Percentiles rank a stretch among this genome's conserved stretches.
Evolutionary conservation across 306 rosid genomes (phyloP).

Genomic region (Ceratonia siliqua): DNA sequence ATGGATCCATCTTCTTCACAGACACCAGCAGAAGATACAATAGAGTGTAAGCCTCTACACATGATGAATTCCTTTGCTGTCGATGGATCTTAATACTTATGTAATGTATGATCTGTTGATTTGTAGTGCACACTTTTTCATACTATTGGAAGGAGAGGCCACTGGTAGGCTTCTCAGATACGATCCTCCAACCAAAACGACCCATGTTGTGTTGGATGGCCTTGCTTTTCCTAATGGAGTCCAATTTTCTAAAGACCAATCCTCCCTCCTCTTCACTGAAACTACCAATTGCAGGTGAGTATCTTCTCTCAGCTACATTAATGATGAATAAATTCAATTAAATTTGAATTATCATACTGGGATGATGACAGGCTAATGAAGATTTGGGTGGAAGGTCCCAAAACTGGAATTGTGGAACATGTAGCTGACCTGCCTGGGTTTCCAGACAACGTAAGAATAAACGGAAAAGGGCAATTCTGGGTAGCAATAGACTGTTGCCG

Average conservation of each 20-base stretch:
- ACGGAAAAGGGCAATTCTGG: slow-evolving; percentile 75
- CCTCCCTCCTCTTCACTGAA: slow-evolving; percentile 70
- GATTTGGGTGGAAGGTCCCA: slow-evolving; percentile 69
- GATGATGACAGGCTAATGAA: slow-evolving; percentile 57
- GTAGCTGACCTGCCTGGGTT: slow-evolving; percentile 79
- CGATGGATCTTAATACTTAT: too few relatives aligned
- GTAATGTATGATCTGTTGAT: neutral
- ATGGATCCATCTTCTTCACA: slow-evolving; percentile 92
- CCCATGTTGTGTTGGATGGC: slow-evolving; percentile 79
- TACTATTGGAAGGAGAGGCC: slow-evolving; percentile 90
- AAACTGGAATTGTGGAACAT: slow-evolving; percentile 48
- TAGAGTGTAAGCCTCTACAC: slow-evolving; percentile 60
- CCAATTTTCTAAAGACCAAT: slow-evolving; percentile 73
- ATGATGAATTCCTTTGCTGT: too few relatives aligned
- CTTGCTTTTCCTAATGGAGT: slow-evolving; percentile 96
- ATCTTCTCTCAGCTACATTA: neutral
- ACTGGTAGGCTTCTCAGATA: slow-evolving; percentile 88
- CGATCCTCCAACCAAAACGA: slow-evolving; percentile 84
- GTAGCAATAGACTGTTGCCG: slow-evolving; percentile 94
- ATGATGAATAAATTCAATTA: neutral
- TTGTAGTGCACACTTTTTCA: slow-evolving; percentile 70
- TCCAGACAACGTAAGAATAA: slow-evolving; percentile 89
- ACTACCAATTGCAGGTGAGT: slow-evolving; percentile 92
- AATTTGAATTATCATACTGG: neutral
- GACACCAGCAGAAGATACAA: slow-evolving; percentile 91